Base-by-base conservation (phyloP, 1,284 basidiomycete genomes). In the Ceratobasidium sp. region DNA sequence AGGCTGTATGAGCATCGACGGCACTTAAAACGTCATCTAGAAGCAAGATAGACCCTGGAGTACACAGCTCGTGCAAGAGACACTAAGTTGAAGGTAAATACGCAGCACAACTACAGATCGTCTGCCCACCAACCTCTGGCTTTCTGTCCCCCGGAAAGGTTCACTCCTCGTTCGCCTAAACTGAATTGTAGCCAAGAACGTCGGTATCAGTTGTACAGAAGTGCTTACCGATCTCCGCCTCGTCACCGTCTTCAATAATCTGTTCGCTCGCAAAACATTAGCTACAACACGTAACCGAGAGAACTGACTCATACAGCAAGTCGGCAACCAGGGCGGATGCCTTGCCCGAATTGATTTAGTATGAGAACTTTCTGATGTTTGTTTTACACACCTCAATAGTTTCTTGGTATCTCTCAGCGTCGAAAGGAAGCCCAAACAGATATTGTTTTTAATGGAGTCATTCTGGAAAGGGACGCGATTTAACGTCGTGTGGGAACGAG, bases 71-170 rank as follows among this genome's bases (percentile, higher is more conserved):
- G 89, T 26, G 96, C 96, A 8, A 97, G 85, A 0, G 93, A 87
- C 1, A 89, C 93, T 92, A 72, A 43, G 32, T 34, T n/a, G n/a
- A 26, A 39, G 14, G 10, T 69, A 26, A 67, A 18, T 62, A 46
- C 71, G n/a, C n/a, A 64, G 58, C 64, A 70, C 12, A 26, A 10
- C 28, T 28, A 21, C 6, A 8, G n/a, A 14, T 4, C 36, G 8
- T 16, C 23, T 18, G 5, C 26, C 10, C 1, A 74, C 83, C 52
- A 76, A 90, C 91, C 90, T 83, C 97, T 85, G 39, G 95, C 95
- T 78, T 98, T 98, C 80, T 99, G 97, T 32, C 97, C 97, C 72
- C 97, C 97, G 26, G 92, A 94, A 36, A 97, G 82, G 80, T 95
- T 96, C 23, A 95, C 87, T 8, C 84, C 84, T 58, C 82, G 80